These are phyloP conservation scores for Termitomyces sp. DNA, from an alignment of 768 basidiomycete species.

Conservation along the genomic window DNA sequence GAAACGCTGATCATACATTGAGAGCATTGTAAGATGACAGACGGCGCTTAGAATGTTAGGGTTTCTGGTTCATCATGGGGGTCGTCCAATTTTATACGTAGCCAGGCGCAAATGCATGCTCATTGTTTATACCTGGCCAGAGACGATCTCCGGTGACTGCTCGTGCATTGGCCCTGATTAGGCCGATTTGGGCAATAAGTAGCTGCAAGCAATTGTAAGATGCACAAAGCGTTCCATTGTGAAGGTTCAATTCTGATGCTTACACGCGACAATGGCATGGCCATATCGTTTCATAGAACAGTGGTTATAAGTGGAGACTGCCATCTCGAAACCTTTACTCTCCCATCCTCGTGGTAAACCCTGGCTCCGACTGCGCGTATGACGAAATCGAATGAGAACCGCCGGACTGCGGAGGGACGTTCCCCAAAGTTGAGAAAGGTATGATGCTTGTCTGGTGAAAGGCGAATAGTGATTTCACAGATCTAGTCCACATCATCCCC, in stretches of 20 bases:
- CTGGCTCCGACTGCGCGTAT: neutral
- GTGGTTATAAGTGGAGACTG: conserved; percentile 4
- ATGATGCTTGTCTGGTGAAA: conserved; percentile 1
- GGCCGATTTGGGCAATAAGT: neutral
- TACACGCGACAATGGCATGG: conserved; percentile 15
- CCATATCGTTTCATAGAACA: neutral
- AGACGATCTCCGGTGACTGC: neutral
- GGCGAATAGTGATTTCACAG: neutral
- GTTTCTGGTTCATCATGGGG: neutral
- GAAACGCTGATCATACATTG: conserved; percentile 25
- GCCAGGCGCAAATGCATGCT: conserved; percentile 1
- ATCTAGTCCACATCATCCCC: conserved; percentile 21
- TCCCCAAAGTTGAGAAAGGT: conserved; percentile 20
- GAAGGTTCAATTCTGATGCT: neutral
- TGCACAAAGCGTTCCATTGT: conserved; percentile 6
- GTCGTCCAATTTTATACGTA: neutral
- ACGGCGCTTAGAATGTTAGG: neutral
- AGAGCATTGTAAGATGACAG: conserved; percentile 3
- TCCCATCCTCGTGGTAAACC: conserved; percentile 2
- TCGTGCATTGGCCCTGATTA: conserved; percentile 3
- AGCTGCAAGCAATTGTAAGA: neutral
- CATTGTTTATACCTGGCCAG: conserved; percentile 10
- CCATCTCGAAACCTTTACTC: conserved; percentile 4
- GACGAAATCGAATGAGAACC: neutral
- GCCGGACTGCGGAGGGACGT: neutral